Evolutionary conservation across 805 yeast species (phyloP), one percentile per base, ranked within the genome.

Genomic region (Kuraishia borneana): DNA sequence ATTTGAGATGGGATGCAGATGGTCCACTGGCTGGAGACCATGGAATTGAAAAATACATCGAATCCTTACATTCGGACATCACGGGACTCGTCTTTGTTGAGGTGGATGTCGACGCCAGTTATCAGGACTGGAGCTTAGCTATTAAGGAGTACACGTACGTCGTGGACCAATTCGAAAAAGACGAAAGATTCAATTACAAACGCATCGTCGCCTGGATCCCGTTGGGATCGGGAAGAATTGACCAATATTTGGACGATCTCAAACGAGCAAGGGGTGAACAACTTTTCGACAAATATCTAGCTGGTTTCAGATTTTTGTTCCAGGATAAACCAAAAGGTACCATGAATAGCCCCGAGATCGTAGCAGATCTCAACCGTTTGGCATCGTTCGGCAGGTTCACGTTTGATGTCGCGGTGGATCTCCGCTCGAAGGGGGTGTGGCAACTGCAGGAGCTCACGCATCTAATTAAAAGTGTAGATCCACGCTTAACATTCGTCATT

Each of bases 201-300:
- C 47, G 45, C 26, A 42, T 63, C 6, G 43, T 66, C n/a, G 68
- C 70, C 1, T 64, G 68, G 68, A 67, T 65, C 1, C 71, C 73
- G 5, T 33, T 64, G 6, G 70, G 69, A 2, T 30, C 43, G 2
- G 37, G 35, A 1, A 33, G 35, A 8, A 19, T 63, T 27, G 36
- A 34, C 13, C 26, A 35, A 6, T 46, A 39, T 22, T 42, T 51
- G 1, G 34, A 37, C 1, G 33, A 38, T 5, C 26, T 54, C 21
- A 32, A 39, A 32, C 34, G 33, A n/a, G 38, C 32, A 18, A 33
- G 13, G 20, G 36, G 13, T 36, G 30, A 10, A 30, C 39, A 2
- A 36, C 37, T 22, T 41, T 43, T 26, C 7, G 34, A 31, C 6
- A 12, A 29, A 2, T 38, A 39, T 18, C 48, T 56, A 21, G 61